phyloP scores from a whole-genome alignment of 345 rosid genomes.

The Linum lewisii region DNA sequence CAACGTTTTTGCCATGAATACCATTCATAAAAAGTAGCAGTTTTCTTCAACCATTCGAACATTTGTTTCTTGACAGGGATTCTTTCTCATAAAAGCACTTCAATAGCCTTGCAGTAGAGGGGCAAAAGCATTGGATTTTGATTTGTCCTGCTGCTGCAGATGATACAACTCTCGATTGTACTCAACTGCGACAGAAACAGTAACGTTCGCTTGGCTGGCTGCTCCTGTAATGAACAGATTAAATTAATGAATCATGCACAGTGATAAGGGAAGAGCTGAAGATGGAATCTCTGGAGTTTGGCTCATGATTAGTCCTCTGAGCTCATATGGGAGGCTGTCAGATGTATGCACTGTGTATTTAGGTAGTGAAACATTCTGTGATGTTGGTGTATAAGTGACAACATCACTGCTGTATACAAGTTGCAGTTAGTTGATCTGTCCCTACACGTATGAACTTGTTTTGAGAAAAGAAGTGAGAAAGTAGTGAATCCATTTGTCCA shows the following conservation, averaged over 20 bases:
- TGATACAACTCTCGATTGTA: not conserved
- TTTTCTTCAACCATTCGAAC: constrained; percentile 3
- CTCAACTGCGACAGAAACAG: too few relatives aligned
- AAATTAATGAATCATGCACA: too few relatives aligned
- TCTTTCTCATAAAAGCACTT: not conserved
- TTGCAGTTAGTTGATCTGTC: too few relatives aligned
- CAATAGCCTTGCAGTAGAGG: not conserved
- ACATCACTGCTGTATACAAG: too few relatives aligned
- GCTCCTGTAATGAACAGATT: not conserved
- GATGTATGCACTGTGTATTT: not conserved
- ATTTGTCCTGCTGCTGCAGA: not conserved
- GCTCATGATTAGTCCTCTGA: not conserved
- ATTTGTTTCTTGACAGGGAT: not conserved
- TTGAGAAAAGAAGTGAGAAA: too few relatives aligned
- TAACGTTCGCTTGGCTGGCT: not conserved
- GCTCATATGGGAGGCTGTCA: not conserved
- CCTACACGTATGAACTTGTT: too few relatives aligned
- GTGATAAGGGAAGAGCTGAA: not conserved
- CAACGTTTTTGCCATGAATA: too few relatives aligned
- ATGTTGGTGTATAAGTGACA: too few relatives aligned
- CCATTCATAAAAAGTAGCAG: not conserved
- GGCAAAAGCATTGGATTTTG: not conserved
- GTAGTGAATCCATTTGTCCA: too few relatives aligned
- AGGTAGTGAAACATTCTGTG: too few relatives aligned
- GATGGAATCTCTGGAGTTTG: not conserved